Conservation (phyloP, 2,329 filamentous ascomycete genomes). For the Colletotrichum simmondsii region DNA sequence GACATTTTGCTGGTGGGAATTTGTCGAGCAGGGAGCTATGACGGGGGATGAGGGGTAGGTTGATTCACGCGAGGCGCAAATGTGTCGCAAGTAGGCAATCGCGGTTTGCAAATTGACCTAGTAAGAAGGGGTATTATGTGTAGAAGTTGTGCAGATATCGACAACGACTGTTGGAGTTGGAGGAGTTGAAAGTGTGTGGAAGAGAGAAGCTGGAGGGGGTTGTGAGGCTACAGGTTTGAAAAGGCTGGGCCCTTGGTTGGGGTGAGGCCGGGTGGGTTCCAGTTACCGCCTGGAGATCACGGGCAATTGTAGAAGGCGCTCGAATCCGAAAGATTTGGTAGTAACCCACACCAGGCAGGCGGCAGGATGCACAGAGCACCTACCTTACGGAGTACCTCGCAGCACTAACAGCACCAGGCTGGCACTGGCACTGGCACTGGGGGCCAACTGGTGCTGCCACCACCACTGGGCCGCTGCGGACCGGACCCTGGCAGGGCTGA, state of each 20-base stretch:
- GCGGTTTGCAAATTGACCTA: slow-evolving; percentile 1
- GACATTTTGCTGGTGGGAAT: slow-evolving; percentile 39
- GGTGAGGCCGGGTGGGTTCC: slow-evolving; percentile 32
- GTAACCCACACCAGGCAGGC: slow-evolving; percentile 23
- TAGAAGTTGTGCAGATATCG: background rate
- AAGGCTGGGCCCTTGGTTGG: slow-evolving; percentile 28
- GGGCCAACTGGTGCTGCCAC: background rate
- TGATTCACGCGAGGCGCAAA: slow-evolving; percentile 27
- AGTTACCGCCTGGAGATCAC: slow-evolving; percentile 32
- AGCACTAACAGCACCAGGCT: background rate
- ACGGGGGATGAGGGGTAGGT: slow-evolving; percentile 33
- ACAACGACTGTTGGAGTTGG: slow-evolving; percentile 11
- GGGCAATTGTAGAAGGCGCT: slow-evolving; percentile 35
- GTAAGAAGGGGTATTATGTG: background rate
- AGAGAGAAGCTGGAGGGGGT: slow-evolving; percentile 18
- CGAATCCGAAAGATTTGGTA: slow-evolving; percentile 33
- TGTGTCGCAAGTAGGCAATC: slow-evolving; percentile 17
- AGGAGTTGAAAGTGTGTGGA: slow-evolving; percentile 1
- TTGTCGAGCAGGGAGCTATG: slow-evolving; percentile 32
- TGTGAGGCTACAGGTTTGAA: slow-evolving; percentile 32
- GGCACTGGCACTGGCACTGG: background rate
- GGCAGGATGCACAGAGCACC: slow-evolving; percentile 7
- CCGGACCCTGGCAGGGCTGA: slow-evolving; percentile 35
- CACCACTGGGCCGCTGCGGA: slow-evolving; percentile 18
- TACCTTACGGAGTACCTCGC: background rate